Conservation (phyloP, 495 filamentous ascomycete species). For the Sordaria brevicollis region DNA sequence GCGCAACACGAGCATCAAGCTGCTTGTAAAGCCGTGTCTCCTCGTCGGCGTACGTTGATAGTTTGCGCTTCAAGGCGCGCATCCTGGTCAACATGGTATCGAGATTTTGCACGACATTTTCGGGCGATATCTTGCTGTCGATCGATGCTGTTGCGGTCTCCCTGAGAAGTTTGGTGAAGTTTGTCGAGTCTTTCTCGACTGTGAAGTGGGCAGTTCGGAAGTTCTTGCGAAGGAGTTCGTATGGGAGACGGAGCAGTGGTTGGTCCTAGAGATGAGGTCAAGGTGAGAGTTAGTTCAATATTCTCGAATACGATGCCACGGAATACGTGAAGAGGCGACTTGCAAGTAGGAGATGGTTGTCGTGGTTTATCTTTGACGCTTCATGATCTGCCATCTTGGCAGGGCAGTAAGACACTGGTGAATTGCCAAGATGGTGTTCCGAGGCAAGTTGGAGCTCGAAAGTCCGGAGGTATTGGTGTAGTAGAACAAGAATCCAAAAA, state of each 20-base stretch:
- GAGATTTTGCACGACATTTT: constrained; percentile 63
- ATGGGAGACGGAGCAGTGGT: constrained; percentile 82
- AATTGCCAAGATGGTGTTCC: background rate
- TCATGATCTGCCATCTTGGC: constrained; percentile 34
- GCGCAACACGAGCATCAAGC: constrained; percentile 62
- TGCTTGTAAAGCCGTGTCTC: constrained; percentile 64
- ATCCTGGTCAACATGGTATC: constrained; percentile 77
- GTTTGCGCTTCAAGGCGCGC: constrained; percentile 79
- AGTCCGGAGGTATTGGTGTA: background rate
- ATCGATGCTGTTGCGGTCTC: constrained; percentile 57
- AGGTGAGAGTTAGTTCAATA: background rate
- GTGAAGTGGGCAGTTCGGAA: constrained; percentile 78
- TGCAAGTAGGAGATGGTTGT: constrained; percentile 38
- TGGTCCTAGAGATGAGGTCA: constrained; percentile 57
- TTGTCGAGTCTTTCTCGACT: constrained; percentile 67
- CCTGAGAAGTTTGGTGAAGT: constrained; percentile 59
- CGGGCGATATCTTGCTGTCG: constrained; percentile 45
- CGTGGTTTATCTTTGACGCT: constrained; percentile 35
- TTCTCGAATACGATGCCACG: background rate
- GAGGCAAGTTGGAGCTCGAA: background rate
- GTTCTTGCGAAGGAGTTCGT: constrained; percentile 84
- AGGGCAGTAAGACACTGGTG: background rate
- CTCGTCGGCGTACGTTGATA: constrained; percentile 64
- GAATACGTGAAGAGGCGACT: constrained; percentile 3
- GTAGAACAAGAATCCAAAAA: background rate